Evolutionary conservation across 805 yeast genomes (phyloP).

Genomic region (Cyberlindnera sargentensis): DNA sequence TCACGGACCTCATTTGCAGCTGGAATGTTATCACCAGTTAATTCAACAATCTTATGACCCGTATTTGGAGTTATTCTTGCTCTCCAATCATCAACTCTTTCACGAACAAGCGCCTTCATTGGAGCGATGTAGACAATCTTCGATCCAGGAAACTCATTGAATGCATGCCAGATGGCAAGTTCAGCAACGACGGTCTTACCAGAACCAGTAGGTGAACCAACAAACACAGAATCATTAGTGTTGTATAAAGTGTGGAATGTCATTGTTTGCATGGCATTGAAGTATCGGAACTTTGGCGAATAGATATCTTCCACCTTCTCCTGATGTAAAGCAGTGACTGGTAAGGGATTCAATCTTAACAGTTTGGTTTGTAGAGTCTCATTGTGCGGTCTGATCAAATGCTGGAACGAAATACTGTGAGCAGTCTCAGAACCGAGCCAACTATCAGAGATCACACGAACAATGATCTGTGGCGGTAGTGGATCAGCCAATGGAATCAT

Average conservation of each 20-base stretch:
- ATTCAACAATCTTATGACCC: slow-evolving; percentile 80
- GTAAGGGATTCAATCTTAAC: slow-evolving; percentile 77
- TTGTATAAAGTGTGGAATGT: slow-evolving; percentile 84
- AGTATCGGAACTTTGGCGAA: slow-evolving; percentile 61
- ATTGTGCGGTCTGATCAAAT: slow-evolving; percentile 79
- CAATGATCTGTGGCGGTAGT: slow-evolving; percentile 79
- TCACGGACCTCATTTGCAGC: slow-evolving; percentile 70
- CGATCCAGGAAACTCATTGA: slow-evolving; percentile 76
- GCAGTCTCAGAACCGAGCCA: slow-evolving; percentile 86
- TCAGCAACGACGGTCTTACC: slow-evolving; percentile 98
- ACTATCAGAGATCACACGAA: slow-evolving; percentile 71
- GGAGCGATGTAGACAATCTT: slow-evolving; percentile 93
- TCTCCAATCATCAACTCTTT: slow-evolving; percentile 86
- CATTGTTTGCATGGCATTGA: slow-evolving; percentile 99
- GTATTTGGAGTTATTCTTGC: slow-evolving; percentile 71
- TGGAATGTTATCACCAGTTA: slow-evolving; percentile 93
- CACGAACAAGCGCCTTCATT: slow-evolving; percentile 90
- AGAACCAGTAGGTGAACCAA: slow-evolving; percentile 98
- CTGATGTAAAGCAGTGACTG: slow-evolving; percentile 72
- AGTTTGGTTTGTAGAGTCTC: slow-evolving; percentile 81
- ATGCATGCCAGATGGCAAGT: slow-evolving; percentile 95
- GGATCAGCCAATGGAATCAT: slow-evolving; percentile 90
- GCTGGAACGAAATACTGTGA: slow-evolving; percentile 81
- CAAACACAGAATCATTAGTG: slow-evolving; percentile 69
- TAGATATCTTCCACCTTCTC: slow-evolving; percentile 63